Conservation (phyloP, 805 yeast species). For the Ogataea henricii region DNA sequence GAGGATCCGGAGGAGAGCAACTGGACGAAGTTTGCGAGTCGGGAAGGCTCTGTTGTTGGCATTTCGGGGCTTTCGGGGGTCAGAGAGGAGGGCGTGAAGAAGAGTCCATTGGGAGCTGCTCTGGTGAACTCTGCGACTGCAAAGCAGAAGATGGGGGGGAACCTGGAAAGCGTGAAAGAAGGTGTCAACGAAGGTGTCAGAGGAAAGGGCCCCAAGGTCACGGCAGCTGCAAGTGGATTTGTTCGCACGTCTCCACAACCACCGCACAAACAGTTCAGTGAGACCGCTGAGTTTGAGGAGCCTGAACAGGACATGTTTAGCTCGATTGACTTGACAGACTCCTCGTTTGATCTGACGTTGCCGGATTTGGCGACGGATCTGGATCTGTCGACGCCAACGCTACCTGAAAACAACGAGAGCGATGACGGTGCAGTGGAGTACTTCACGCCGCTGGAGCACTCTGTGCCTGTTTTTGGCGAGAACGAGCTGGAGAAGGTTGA, state of each 20-base stretch:
- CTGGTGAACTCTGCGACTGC: background rate
- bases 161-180: too few species aligned
- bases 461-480: slow-evolving; percentile 11
- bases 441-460: slow-evolving; percentile 23
- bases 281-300: background rate
- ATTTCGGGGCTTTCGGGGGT: background rate
- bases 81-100: background rate
- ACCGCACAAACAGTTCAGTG: slow-evolving; percentile 9
- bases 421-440: slow-evolving; percentile 15
- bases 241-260: slow-evolving; percentile 7
- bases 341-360: slow-evolving; percentile 18
- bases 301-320: slow-evolving; percentile 19
- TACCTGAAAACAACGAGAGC: slow-evolving; percentile 8
- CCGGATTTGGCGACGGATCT: slow-evolving; percentile 16
- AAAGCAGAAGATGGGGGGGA: too few species aligned
- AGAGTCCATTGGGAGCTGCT: background rate
- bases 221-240: background rate
- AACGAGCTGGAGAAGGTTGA: background rate
- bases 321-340: slow-evolving; percentile 18
- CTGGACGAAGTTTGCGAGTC: slow-evolving; percentile 15
- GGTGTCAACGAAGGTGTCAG: background rate
- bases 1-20: slow-evolving; percentile 11
- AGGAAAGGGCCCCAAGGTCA: background rate
- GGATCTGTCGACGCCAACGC: slow-evolving; percentile 4
- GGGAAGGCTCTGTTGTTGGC: slow-evolving; percentile 6